Evolutionary conservation across 2,329 filamentous ascomycete species (phyloP).

Genomic region (Cladorrhinum sp.): DNA sequence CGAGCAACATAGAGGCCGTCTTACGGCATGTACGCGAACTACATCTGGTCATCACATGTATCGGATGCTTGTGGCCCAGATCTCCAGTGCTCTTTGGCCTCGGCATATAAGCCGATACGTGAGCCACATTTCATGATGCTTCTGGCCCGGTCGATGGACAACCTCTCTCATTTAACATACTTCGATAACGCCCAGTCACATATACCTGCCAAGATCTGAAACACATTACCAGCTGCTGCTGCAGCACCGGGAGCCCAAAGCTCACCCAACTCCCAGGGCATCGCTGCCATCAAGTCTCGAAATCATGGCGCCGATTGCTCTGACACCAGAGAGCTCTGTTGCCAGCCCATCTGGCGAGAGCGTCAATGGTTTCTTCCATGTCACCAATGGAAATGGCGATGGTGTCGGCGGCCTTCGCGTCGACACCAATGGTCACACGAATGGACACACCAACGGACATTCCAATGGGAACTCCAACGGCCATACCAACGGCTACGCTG

Average conservation of each 20-base stretch:
- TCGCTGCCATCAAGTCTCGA: constrained; percentile 13
- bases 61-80: neutral
- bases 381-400: constrained; percentile 29
- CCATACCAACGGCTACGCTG: neutral
- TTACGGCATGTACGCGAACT: neutral
- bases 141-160: constrained; percentile 8
- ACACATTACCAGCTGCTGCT: constrained; percentile 13
- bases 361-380: constrained; percentile 27
- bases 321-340: constrained; percentile 31
- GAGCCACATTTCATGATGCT: constrained; percentile 19
- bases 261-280: neutral
- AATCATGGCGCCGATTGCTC: constrained; percentile 31
- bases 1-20: constrained; percentile 6
- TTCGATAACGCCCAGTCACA: constrained; percentile 8
- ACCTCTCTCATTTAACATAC: constrained; percentile 15
- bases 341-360: constrained; percentile 30
- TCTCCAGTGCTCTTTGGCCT: constrained; percentile 1
- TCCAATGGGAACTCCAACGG: neutral
- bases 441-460: neutral
- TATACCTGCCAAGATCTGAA: constrained; percentile 17
- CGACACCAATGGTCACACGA: neutral
- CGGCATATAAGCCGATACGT: constrained; percentile 26
- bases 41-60: neutral
- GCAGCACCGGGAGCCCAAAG: constrained; percentile 2
- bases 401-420: constrained; percentile 14